phyloP scores from a whole-genome alignment of 768 basidiomycete genomes.

The Pisolithus tinctorius region DNA sequence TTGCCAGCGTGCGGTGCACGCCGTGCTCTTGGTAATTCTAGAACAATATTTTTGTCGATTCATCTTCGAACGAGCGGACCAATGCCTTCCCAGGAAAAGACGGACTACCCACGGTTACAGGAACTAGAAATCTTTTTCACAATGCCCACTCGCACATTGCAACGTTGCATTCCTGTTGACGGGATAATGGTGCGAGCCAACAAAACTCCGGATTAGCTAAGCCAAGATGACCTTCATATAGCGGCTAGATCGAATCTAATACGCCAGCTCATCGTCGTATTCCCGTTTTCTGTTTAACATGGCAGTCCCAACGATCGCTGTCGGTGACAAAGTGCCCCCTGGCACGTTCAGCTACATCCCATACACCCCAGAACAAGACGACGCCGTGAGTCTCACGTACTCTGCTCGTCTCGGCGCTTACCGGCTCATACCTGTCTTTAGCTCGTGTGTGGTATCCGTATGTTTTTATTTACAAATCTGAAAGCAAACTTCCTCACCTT shows the following conservation, averaged over 20 bases:
- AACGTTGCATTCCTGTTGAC: not conserved
- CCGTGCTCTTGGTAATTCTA: not conserved
- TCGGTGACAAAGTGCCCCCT: slow-evolving; percentile 46
- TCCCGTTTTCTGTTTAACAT: not conserved
- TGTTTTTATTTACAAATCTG: slow-evolving; percentile 21
- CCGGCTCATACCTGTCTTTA: slow-evolving; percentile 16
- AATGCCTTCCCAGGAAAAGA: not conserved
- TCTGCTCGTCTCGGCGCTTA: slow-evolving; percentile 4
- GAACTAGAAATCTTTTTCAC: not conserved
- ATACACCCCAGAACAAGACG: slow-evolving; percentile 55
- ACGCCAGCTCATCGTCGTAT: not conserved
- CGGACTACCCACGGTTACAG: not conserved
- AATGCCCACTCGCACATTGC: no score
- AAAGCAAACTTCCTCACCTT: not conserved
- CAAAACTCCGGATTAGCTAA: no score
- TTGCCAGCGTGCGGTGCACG: not conserved
- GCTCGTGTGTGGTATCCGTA: slow-evolving; percentile 62
- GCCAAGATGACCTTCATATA: not conserved
- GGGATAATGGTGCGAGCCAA: no score
- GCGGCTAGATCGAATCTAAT: not conserved
- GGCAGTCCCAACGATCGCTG: slow-evolving; percentile 35
- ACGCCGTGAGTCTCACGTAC: slow-evolving; percentile 34
- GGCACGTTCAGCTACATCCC: slow-evolving; percentile 48
- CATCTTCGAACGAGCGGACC: not conserved
- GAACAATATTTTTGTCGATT: not conserved